A percentile compares a stretch with the other conserved stretches of the same genome.
phyloP scores from a whole-genome alignment of 495 filamentous ascomycete species.

The Penicillium coffeae region DNA sequence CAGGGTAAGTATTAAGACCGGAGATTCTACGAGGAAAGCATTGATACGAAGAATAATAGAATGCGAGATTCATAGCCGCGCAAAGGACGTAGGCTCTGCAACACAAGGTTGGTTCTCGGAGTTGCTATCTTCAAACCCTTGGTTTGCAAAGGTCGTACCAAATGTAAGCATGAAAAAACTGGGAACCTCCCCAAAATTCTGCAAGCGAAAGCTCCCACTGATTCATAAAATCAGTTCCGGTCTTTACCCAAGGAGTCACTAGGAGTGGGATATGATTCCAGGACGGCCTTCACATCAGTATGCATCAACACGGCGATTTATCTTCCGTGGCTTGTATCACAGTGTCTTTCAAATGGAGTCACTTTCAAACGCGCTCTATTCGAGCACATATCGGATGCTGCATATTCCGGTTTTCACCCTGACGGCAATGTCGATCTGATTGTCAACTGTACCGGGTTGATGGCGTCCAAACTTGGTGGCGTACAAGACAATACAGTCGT shows the following conservation, averaged over 20 bases:
- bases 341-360: constrained; percentile 69
- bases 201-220: too few relatives aligned
- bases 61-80: too few relatives aligned
- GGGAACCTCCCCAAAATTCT: too few relatives aligned
- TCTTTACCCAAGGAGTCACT: too few relatives aligned
- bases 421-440: constrained; percentile 60
- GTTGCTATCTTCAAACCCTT: not conserved
- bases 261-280: too few relatives aligned
- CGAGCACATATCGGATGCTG: constrained; percentile 65
- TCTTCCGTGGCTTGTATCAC: constrained; percentile 74
- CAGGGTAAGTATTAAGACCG: not conserved
- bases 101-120: not conserved
- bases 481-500: constrained; percentile 69
- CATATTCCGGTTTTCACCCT: constrained; percentile 49
- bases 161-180: not conserved
- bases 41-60: too few relatives aligned
- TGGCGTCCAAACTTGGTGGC: constrained; percentile 68
- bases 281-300: constrained; percentile 78
- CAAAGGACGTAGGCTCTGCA: too few relatives aligned
- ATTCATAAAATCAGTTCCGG: too few relatives aligned
- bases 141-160: not conserved
- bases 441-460: constrained; percentile 83
- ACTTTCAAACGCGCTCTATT: constrained; percentile 56
- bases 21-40: too few relatives aligned
- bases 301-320: constrained; percentile 91